Conservation (phyloP, 2,329 filamentous ascomycete species). For the Xylaria sp. region DNA sequence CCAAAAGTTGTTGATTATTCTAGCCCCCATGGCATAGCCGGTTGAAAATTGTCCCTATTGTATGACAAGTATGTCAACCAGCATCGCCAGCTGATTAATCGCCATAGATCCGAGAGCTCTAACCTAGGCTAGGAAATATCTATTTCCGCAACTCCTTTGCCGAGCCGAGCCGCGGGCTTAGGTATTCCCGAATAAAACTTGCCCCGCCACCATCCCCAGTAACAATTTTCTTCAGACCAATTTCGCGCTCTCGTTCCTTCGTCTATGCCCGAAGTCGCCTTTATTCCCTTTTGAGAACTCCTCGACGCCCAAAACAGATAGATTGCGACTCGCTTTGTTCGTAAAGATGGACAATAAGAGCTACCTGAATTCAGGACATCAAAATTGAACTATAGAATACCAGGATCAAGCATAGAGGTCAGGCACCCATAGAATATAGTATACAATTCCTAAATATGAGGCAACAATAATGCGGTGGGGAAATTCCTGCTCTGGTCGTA, state of each 20-base stretch:
- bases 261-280: conserved; percentile 7
- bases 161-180: background rate
- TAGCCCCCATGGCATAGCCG: background rate
- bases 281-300: background rate
- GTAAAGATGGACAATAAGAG: background rate
- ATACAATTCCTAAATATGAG: background rate
- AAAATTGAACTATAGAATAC: background rate
- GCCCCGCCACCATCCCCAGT: background rate
- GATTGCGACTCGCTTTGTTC: background rate
- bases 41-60: background rate
- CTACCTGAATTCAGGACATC: background rate
- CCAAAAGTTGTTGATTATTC: no score
- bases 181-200: background rate
- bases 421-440: no score
- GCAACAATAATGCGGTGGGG: no score
- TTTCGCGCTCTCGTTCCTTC: conserved; percentile 33
- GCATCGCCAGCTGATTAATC: background rate
- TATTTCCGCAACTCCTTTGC: background rate
- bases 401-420: background rate
- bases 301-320: background rate
- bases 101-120: background rate
- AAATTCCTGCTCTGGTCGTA: no score
- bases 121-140: background rate
- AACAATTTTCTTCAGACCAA: background rate
- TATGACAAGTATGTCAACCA: background rate